A percentile compares a stretch with the other conserved stretches of the same genome.
These are phyloP conservation scores for Mycena haematopus DNA, from an alignment of 768 basidiomycete genomes.

Conservation along the genomic window DNA sequence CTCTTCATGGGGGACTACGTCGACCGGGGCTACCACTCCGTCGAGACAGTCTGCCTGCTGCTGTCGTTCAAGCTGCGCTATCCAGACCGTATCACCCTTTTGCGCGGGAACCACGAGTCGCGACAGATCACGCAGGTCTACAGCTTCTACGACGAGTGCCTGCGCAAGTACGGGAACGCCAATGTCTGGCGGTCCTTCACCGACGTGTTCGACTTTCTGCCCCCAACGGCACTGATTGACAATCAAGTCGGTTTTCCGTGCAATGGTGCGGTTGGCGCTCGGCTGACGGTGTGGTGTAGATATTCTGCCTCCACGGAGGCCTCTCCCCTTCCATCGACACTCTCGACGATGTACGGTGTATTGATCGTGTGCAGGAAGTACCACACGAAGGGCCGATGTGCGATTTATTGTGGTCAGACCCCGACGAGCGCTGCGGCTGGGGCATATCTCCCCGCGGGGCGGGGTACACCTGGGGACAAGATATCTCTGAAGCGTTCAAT, in stretches of 20 bases:
- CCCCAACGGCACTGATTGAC: constrained; percentile 96
- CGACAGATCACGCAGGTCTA: constrained; percentile 99
- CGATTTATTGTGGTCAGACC: constrained; percentile 98
- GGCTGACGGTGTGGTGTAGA: constrained; percentile 54
- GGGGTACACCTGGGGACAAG: constrained; percentile 98
- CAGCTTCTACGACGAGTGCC: constrained; percentile 99
- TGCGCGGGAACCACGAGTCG: constrained; percentile 98
- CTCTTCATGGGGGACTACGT: constrained; percentile 99
- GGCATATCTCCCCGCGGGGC: constrained; percentile 99
- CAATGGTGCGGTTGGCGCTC: constrained; percentile 13
- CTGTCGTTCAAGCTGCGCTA: constrained; percentile 98
- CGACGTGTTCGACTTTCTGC: constrained; percentile 97
- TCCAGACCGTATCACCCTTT: constrained; percentile 96
- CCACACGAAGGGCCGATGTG: constrained; percentile 99
- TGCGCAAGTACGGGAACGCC: constrained; percentile 99
- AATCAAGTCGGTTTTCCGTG: constrained; percentile 81
- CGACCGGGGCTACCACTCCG: constrained; percentile 99
- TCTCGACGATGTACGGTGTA: constrained; percentile 97
- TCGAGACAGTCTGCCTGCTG: constrained; percentile 97
- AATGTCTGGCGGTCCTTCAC: constrained; percentile 99
- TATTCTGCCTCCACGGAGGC: constrained; percentile 98
- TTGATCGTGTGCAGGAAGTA: constrained; percentile 98
- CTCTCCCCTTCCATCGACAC: constrained; percentile 99
- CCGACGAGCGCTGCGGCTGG: constrained; percentile 99
- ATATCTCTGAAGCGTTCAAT: constrained; percentile 98